Percentiles rank a stretch among this genome's conserved stretches.
phyloP scores from a whole-genome alignment of 164 flowering plant species.

The Aristolochia fimbriata region DNA sequence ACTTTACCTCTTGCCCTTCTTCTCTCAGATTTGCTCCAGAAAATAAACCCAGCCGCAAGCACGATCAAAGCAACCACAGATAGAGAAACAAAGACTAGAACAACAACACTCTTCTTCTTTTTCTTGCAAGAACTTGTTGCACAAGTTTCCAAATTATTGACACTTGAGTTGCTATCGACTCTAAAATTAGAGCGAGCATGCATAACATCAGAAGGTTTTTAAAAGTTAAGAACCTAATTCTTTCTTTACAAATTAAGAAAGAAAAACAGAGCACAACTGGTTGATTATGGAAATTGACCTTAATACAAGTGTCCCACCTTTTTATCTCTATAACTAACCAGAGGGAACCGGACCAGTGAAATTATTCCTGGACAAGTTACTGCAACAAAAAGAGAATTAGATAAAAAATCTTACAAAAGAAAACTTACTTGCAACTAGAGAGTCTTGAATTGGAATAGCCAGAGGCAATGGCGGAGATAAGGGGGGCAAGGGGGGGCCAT shows the following conservation, averaged over 20 bases:
- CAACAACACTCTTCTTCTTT: not conserved
- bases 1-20: not conserved
- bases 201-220: too few species aligned
- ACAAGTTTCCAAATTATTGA: not conserved
- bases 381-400: not conserved
- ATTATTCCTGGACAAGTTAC: slow-evolving; percentile 1
- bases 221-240: too few species aligned
- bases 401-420: too few species aligned
- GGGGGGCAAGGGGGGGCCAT: too few species aligned
- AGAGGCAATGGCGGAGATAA: too few species aligned
- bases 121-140: not conserved
- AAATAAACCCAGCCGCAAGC: not conserved
- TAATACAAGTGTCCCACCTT: not conserved
- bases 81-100: not conserved
- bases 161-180: not conserved
- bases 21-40: not conserved
- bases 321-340: not conserved
- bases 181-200: not conserved
- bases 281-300: not conserved
- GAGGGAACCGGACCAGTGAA: not conserved
- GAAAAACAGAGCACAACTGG: not conserved
- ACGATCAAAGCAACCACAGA: not conserved
- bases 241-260: too few species aligned
- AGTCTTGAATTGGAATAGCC: too few species aligned
- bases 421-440: too few species aligned